Evolutionary conservation across 2,329 filamentous ascomycete genomes (phyloP).

Genomic region (Exophiala phaeomuriformis): DNA sequence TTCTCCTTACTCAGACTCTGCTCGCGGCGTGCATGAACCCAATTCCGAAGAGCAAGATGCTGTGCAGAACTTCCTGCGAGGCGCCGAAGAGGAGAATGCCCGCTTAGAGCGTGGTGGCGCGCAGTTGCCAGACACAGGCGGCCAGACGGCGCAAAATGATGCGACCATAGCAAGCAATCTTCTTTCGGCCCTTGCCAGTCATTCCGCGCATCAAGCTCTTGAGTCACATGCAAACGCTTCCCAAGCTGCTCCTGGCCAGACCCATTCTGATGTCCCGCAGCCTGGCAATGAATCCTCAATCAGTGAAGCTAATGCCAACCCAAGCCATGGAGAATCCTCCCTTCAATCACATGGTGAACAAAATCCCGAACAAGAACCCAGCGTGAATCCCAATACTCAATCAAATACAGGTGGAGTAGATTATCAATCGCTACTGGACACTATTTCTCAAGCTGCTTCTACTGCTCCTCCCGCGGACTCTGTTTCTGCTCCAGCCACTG

Average conservation of each 20-base stretch:
- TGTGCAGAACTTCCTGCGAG: constrained; percentile 25
- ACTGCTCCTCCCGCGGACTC: constrained; percentile 29
- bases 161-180: constrained; percentile 10
- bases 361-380: constrained; percentile 5
- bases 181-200: constrained; percentile 15
- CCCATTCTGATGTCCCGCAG: constrained; percentile 5
- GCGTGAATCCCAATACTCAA: constrained; percentile 11
- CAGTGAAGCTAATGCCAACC: constrained; percentile 9
- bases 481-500: constrained; percentile 27
- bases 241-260: neutral
- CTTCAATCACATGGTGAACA: constrained; percentile 4
- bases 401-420: constrained; percentile 36
- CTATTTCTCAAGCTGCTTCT: constrained; percentile 36
- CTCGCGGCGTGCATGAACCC: constrained; percentile 22
- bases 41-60: constrained; percentile 27
- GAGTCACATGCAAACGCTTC: constrained; percentile 9
- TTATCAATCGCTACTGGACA: constrained; percentile 44
- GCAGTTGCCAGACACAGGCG: constrained; percentile 8
- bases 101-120: constrained; percentile 9
- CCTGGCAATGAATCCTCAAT: constrained; percentile 4
- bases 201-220: constrained; percentile 12
- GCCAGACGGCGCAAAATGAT: constrained; percentile 12
- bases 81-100: constrained; percentile 24
- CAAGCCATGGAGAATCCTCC: constrained; percentile 1
- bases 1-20: constrained; percentile 26